phyloP scores from a whole-genome alignment of 805 yeast species.

The Candida ponderosae region DNA sequence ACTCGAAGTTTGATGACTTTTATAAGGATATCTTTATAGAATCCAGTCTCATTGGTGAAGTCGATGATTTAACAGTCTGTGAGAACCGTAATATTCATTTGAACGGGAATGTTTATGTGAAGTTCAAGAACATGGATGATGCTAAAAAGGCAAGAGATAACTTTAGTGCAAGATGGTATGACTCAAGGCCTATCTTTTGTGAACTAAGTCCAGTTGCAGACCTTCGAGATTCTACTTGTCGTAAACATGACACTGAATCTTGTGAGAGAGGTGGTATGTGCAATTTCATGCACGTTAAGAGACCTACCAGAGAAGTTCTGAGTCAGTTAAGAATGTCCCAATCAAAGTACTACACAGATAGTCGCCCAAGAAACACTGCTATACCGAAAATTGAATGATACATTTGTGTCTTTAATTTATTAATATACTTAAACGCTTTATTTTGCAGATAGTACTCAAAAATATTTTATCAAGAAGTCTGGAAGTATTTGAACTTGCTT shows the following conservation, averaged over 20 bases:
- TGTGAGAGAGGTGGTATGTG: slow-evolving; percentile 83
- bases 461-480: too few relatives aligned
- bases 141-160: slow-evolving; percentile 54
- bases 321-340: slow-evolving; percentile 35
- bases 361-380: not conserved
- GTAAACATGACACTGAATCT: slow-evolving; percentile 51
- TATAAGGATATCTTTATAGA: slow-evolving; percentile 69
- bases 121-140: slow-evolving; percentile 43
- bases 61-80: slow-evolving; percentile 64
- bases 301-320: slow-evolving; percentile 39
- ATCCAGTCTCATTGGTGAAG: slow-evolving; percentile 37
- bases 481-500: too few relatives aligned
- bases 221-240: slow-evolving; percentile 67
- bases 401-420: too few relatives aligned
- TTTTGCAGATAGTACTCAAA: too few relatives aligned
- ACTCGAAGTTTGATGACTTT: slow-evolving; percentile 48
- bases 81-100: slow-evolving; percentile 79
- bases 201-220: slow-evolving; percentile 70
- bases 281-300: slow-evolving; percentile 75
- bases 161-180: slow-evolving; percentile 78
- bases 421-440: too few relatives aligned
- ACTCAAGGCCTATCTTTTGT: slow-evolving; percentile 68
- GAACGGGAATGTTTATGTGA: slow-evolving; percentile 78
- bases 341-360: slow-evolving; percentile 15
- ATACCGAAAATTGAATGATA: not conserved